These are phyloP conservation scores for Umbelopsis sp. DNA, from an alignment of 371 early-diverging fungal species.

Conservation along the genomic window DNA sequence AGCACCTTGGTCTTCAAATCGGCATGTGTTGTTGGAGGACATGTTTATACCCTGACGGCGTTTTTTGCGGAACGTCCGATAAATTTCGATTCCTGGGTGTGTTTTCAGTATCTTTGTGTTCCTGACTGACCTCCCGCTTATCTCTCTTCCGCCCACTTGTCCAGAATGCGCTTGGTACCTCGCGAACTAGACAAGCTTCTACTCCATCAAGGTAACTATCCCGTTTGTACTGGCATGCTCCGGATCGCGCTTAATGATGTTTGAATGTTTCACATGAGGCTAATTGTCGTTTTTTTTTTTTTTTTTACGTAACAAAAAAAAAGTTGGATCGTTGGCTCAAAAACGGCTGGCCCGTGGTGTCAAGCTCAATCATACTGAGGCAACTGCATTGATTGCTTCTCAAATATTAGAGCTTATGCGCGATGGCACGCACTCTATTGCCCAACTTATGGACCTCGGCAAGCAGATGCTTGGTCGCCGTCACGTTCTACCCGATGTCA, in stretches of 20 bases:
- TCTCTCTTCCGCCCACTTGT: constrained; percentile 17
- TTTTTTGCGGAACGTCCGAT: not conserved
- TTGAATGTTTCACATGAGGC: not conserved
- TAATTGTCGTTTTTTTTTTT: not conserved
- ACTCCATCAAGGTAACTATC: constrained; percentile 62
- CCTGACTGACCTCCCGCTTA: not conserved
- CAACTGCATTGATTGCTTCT: constrained; percentile 83
- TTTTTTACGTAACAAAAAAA: constrained; percentile 7
- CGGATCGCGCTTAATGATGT: no score
- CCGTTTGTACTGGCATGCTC: no score
- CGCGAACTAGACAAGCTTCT: constrained; percentile 90
- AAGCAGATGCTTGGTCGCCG: constrained; percentile 84
- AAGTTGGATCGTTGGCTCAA: constrained; percentile 86
- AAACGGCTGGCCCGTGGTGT: constrained; percentile 86
- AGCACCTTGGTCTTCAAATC: constrained; percentile 35
- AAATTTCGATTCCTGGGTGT: not conserved
- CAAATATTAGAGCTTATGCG: constrained; percentile 86
- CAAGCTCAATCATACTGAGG: constrained; percentile 83
- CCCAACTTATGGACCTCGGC: constrained; percentile 87
- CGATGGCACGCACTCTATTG: constrained; percentile 84
- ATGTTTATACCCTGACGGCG: constrained; percentile 20
- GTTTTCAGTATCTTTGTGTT: not conserved
- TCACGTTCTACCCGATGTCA: constrained; percentile 78
- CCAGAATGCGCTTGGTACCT: constrained; percentile 72
- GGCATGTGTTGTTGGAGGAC: constrained; percentile 31